Base-by-base conservation (phyloP, 305 asterid genomes). In the Solanum hybrid region DNA sequence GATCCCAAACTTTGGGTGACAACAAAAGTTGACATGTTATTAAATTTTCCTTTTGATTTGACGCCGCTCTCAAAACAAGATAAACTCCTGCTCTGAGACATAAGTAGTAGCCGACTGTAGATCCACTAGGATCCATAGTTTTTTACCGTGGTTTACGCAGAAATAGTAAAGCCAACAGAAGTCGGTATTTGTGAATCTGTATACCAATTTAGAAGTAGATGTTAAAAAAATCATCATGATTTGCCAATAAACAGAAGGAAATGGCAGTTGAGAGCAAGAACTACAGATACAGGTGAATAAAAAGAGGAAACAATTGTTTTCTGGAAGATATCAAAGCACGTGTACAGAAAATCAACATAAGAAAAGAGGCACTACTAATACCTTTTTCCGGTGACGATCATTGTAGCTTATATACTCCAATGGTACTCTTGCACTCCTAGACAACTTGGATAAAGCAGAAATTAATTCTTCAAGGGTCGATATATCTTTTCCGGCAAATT, bases 331-430 rank as follows among this genome's bases (percentile, higher is more conserved):
- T 16, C 64, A 66, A 40, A 64, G 29, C 72, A 78, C 13, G 72
- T 72, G 87, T 72, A 36, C 16, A 24, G 60, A 38, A 69, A 40
- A 11, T 42, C 35, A 78, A 79, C 32, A 91, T 46, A 35, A 64
- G 72, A 66, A n/a, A 42, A 89, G 46, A 90, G 72, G 86, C 46
- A 88, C 76, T 80, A 90, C 37, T 60, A 88, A 36, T 95, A 98
- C 99, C 99, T 98, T 98, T 93, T 96, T 95, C 79, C 98, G 95
- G 87, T 98, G 99, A 86, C 99, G 99, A 94, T 98, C 99, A 78
- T 92, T 92, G 89, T 97, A 77, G 93, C 93, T 97, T 94, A 96
- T 92, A 85, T 94, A 98, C 95, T 98, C 99, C 93, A 98, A 89
- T 34, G 99, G 99, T 81, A 98, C 98, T 91, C 99, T 94, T 91